phyloP scores from a whole-genome alignment of 2,329 filamentous ascomycete genomes.

The Periglandula ipomoeae region DNA sequence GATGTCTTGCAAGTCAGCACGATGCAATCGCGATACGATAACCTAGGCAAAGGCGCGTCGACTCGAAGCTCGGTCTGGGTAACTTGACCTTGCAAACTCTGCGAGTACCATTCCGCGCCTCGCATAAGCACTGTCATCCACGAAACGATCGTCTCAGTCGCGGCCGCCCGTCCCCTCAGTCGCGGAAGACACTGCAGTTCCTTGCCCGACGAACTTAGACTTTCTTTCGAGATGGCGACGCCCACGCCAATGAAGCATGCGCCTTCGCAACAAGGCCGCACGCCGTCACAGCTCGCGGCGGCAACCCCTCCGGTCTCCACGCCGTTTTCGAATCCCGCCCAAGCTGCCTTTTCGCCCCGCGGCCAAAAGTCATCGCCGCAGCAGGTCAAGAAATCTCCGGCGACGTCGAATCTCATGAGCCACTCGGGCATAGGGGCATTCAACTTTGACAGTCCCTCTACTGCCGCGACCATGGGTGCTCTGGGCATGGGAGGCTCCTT shows the following conservation, averaged over 20 bases:
- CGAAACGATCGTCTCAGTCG: neutral
- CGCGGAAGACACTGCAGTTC: too few species aligned
- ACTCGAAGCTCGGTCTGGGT: too few species aligned
- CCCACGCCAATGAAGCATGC: slow-evolving; percentile 41
- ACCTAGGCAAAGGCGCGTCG: too few species aligned
- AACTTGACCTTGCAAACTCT: too few species aligned
- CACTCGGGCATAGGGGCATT: slow-evolving; percentile 37
- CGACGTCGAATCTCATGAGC: slow-evolving; percentile 39
- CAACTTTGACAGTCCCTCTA: slow-evolving; percentile 56
- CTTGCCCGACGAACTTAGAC: too few species aligned
- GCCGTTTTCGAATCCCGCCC: slow-evolving; percentile 50
- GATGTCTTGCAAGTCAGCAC: neutral
- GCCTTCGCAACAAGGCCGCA: slow-evolving; percentile 32
- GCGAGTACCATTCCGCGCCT: slow-evolving; percentile 1
- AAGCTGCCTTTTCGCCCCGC: slow-evolving; percentile 50
- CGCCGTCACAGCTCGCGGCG: slow-evolving; percentile 42
- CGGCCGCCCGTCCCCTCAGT: too few species aligned
- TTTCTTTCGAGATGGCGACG: slow-evolving; percentile 35
- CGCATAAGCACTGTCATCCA: slow-evolving; percentile 5
- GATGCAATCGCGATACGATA: too few species aligned
- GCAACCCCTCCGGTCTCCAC: slow-evolving; percentile 59
- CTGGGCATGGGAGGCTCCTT: slow-evolving; percentile 40
- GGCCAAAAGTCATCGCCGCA: slow-evolving; percentile 53
- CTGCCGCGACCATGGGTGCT: slow-evolving; percentile 51
- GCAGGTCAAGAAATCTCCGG: slow-evolving; percentile 55